Conservation (phyloP, 441 rosid genomes). For the Isatis lusitanica region DNA sequence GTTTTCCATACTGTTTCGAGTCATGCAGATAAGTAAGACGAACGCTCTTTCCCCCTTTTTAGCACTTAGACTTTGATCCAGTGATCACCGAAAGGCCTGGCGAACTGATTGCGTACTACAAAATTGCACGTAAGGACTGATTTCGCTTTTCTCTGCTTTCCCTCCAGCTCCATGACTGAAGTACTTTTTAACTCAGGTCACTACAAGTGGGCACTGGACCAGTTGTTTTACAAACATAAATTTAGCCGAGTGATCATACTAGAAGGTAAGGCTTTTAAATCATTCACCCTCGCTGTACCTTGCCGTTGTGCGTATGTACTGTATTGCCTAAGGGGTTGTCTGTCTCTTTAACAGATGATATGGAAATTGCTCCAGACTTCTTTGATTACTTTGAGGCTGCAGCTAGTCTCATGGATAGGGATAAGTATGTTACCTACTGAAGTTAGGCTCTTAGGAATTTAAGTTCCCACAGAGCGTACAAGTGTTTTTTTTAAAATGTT, state of each 20-base stretch:
- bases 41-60: slow-evolving; percentile 34
- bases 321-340: slow-evolving; percentile 26
- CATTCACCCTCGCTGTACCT: slow-evolving; percentile 21
- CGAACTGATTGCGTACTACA: slow-evolving; percentile 89
- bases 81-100: slow-evolving; percentile 86
- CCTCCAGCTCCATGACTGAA: slow-evolving; percentile 31
- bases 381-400: slow-evolving; percentile 95
- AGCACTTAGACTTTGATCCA: slow-evolving; percentile 83
- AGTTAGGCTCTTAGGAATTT: slow-evolving; percentile 22
- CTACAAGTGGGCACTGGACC: slow-evolving; percentile 97
- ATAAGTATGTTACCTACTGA: slow-evolving; percentile 57
- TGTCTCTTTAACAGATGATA: slow-evolving; percentile 75
- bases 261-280: slow-evolving; percentile 61
- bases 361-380: slow-evolving; percentile 96
- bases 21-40: slow-evolving; percentile 24
- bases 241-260: slow-evolving; percentile 82
- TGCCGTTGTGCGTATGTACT: neutral
- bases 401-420: slow-evolving; percentile 83
- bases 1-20: slow-evolving; percentile 14
- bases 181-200: slow-evolving; percentile 57
- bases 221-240: slow-evolving; percentile 78
- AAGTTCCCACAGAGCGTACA: neutral
- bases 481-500: slow-evolving; percentile 16
- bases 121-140: slow-evolving; percentile 76
- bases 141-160: slow-evolving; percentile 32